phyloP scores from a whole-genome alignment of 768 basidiomycete species.

The Boletus edulis region DNA sequence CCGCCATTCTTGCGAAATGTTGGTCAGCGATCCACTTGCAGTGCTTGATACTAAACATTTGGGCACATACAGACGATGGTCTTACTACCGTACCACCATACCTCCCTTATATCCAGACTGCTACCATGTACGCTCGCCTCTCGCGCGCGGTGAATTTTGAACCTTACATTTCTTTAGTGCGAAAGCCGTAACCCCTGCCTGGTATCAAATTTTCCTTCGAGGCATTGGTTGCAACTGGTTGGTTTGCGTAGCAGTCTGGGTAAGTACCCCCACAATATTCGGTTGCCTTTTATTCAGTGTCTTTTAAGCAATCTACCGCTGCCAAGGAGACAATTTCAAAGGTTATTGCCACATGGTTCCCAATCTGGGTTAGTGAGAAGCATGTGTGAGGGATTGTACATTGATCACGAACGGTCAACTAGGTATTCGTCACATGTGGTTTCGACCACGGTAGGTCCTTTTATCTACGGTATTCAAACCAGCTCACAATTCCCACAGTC shows the following conservation, averaged over 20 bases:
- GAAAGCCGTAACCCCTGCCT: constrained; percentile 62
- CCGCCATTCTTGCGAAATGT: constrained; percentile 64
- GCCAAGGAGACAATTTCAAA: constrained; percentile 70
- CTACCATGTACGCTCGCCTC: constrained; percentile 53
- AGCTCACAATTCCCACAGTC: constrained; percentile 35
- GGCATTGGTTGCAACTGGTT: constrained; percentile 81
- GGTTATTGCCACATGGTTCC: constrained; percentile 68
- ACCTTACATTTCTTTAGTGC: constrained; percentile 36
- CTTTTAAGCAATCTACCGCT: constrained; percentile 60
- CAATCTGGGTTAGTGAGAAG: constrained; percentile 59
- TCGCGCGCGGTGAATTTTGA: neutral
- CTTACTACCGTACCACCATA: constrained; percentile 61
- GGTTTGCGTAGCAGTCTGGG: constrained; percentile 72
- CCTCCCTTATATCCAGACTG: constrained; percentile 45
- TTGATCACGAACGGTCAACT: neutral
- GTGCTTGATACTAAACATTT: neutral
- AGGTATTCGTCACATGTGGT: constrained; percentile 70
- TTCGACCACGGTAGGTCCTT: constrained; percentile 61
- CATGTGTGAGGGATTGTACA: neutral
- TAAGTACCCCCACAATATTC: constrained; percentile 30
- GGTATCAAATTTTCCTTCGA: constrained; percentile 71
- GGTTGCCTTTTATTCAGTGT: neutral
- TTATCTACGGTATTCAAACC: neutral
- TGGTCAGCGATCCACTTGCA: constrained; percentile 18
- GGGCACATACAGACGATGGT: constrained; percentile 46